Conservation (phyloP, 176 grass and related monocot species). For the Triticum urartu region DNA sequence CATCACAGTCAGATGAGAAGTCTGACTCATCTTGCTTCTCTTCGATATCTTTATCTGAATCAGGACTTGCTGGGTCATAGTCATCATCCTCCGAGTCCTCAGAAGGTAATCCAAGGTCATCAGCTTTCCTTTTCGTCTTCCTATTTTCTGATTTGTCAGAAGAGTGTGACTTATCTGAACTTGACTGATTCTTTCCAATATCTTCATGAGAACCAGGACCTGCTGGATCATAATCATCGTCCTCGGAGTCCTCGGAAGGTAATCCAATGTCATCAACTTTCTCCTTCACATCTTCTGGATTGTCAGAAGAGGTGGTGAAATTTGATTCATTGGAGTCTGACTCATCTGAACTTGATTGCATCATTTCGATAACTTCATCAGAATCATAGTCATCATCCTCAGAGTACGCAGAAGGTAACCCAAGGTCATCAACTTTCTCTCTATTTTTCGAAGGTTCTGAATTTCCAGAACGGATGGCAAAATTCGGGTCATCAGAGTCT, state of each 20-base stretch:
- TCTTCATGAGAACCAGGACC: constrained; percentile 57
- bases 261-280: constrained; percentile 52
- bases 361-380: constrained; percentile 41
- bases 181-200: constrained; percentile 11
- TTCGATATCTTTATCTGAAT: constrained; percentile 56
- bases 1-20: constrained; percentile 82
- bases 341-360: constrained; percentile 25
- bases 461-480: constrained; percentile 22
- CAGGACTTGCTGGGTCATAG: constrained; percentile 59
- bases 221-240: constrained; percentile 76
- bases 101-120: constrained; percentile 68
- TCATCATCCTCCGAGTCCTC: constrained; percentile 87
- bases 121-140: constrained; percentile 33
- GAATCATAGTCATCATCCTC: constrained; percentile 70
- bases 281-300: constrained; percentile 31
- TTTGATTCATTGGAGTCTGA: constrained; percentile 67
- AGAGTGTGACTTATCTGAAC: constrained; percentile 56
- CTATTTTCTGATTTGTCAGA: constrained; percentile 42
- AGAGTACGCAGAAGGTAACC: constrained; percentile 62
- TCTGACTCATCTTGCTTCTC: constrained; percentile 57
- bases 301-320: constrained; percentile 53
- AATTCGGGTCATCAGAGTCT: constrained; percentile 24
- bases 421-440: constrained; percentile 46
- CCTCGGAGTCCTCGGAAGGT: constrained; percentile 78
- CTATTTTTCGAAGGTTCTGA: constrained; percentile 28